Conservation (phyloP, 169 alveolate species). For the Plasmodium inui region DNA sequence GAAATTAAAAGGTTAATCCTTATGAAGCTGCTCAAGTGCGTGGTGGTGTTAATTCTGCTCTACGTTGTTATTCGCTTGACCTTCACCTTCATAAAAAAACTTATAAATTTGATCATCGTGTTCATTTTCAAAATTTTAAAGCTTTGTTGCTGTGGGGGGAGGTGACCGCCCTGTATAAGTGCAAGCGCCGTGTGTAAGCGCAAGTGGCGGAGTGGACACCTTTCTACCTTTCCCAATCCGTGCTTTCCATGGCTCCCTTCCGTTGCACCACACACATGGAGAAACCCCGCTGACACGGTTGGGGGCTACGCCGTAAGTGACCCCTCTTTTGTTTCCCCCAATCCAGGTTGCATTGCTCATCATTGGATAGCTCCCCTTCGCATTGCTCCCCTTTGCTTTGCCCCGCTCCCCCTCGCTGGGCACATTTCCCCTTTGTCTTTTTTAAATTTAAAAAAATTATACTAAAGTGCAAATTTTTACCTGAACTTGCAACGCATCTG, state of each 20-base stretch:
- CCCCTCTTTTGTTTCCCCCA: background rate
- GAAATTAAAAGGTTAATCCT: conserved; percentile 48
- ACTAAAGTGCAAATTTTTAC: conserved; percentile 5
- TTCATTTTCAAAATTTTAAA: conserved; percentile 37
- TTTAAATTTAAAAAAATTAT: background rate
- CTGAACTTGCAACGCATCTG: conserved; percentile 4
- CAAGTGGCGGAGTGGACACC: background rate
- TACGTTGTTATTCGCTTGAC: conserved; percentile 9
- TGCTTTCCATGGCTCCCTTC: background rate
- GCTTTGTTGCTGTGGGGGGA: conserved; percentile 72
- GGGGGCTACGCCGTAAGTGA: background rate
- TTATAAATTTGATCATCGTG: conserved; percentile 21
- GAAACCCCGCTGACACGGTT: background rate
- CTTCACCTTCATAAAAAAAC: conserved; percentile 24
- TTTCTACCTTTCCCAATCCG: background rate
- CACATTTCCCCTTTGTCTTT: conserved; percentile 1
- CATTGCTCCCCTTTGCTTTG: background rate
- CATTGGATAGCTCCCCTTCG: background rate
- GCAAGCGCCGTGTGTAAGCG: background rate
- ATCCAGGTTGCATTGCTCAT: background rate
- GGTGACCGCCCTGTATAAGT: background rate
- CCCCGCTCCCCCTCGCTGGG: background rate
- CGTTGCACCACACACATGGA: background rate
- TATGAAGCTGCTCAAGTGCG: conserved; percentile 35
- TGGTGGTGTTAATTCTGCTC: conserved; percentile 3